Conservation (phyloP, 805 yeast species). For the Kodamaea leandrae region DNA sequence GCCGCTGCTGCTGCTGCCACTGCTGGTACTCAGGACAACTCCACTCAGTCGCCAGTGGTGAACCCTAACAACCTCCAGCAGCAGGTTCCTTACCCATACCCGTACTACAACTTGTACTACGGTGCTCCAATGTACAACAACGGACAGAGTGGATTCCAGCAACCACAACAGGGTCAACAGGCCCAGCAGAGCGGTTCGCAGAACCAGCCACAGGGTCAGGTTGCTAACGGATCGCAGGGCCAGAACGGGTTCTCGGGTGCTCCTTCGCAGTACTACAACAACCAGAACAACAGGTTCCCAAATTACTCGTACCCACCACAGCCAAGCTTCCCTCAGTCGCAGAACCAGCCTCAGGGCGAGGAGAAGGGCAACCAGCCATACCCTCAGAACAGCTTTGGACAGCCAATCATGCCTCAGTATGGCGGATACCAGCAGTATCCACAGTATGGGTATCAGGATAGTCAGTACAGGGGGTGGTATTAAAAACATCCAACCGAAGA, state of each 20-base stretch:
- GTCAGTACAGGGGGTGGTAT: slow-evolving; percentile 45
- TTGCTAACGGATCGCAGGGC: slow-evolving; percentile 6
- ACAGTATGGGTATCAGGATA: slow-evolving; percentile 45
- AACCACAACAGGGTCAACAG: slow-evolving; percentile 7
- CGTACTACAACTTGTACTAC: slow-evolving; percentile 42
- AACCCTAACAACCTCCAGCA: slow-evolving; percentile 28
- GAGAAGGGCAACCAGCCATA: slow-evolving; percentile 23
- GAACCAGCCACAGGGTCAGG: slow-evolving; percentile 8
- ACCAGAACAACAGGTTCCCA: slow-evolving; percentile 32
- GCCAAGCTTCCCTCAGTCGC: slow-evolving; percentile 26
- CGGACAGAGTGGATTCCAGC: slow-evolving; percentile 15
- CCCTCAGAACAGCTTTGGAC: slow-evolving; percentile 28
- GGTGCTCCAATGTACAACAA: slow-evolving; percentile 40
- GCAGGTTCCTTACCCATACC: slow-evolving; percentile 38
- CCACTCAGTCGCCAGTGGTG: slow-evolving; percentile 24
- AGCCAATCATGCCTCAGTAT: slow-evolving; percentile 41
- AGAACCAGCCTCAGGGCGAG: slow-evolving; percentile 13
- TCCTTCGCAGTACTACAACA: slow-evolving; percentile 28
- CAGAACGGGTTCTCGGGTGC: slow-evolving; percentile 15
- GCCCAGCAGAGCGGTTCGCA: slow-evolving; percentile 7
- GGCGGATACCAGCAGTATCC: slow-evolving; percentile 49
- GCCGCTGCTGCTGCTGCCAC: slow-evolving; percentile 19
- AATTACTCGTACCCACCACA: slow-evolving; percentile 28
- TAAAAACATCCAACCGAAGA: slow-evolving; percentile 20
- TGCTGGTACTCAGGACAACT: slow-evolving; percentile 2